Percentiles rank a stretch among this genome's conserved stretches.
phyloP scores from a whole-genome alignment of 2,329 filamentous ascomycete species.

The Scopulariopsis brevicaulis region DNA sequence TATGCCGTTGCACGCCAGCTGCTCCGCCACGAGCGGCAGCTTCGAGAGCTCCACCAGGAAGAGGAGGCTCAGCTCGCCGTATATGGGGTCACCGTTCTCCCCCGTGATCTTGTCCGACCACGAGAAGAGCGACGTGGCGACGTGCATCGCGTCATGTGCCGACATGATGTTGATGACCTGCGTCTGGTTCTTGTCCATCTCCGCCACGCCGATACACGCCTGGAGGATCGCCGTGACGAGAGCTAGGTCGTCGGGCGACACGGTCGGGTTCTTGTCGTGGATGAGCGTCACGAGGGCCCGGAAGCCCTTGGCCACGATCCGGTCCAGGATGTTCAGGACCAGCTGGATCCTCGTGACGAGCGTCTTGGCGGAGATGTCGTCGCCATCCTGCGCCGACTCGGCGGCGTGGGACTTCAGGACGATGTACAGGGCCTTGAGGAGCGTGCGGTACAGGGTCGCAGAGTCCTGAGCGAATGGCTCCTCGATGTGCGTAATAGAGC shows the following conservation, averaged over 20 bases:
- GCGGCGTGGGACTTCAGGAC: conserved; percentile 55
- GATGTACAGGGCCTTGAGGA: conserved; percentile 78
- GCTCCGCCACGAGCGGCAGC: conserved; percentile 72
- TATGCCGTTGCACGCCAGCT: conserved; percentile 78
- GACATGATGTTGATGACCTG: conserved; percentile 62
- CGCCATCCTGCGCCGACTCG: conserved; percentile 6
- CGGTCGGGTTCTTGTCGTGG: conserved; percentile 54
- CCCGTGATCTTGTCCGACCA: conserved; percentile 75
- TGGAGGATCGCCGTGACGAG: conserved; percentile 83
- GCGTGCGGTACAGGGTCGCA: conserved; percentile 65
- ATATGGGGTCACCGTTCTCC: conserved; percentile 71
- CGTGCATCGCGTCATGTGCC: conserved; percentile 63
- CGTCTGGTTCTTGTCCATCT: conserved; percentile 58
- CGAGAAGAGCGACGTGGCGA: conserved; percentile 78
- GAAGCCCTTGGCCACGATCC: conserved; percentile 73
- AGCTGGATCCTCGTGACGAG: conserved; percentile 30
- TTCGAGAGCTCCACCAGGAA: conserved; percentile 83
- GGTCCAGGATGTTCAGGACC: conserved; percentile 69
- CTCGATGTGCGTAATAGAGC: conserved; percentile 40
- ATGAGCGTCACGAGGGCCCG: conserved; percentile 69
- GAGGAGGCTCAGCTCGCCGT: conserved; percentile 81
- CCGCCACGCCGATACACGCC: conserved; percentile 67
- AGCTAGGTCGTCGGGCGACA: conserved; percentile 69
- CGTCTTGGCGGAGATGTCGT: conserved; percentile 10
- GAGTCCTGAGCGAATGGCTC: conserved; percentile 40